Evolutionary conservation across 495 filamentous ascomycete species (phyloP), one percentile per base, ranked within the genome.

Genomic region (Hyaloscypha hepaticicola): DNA sequence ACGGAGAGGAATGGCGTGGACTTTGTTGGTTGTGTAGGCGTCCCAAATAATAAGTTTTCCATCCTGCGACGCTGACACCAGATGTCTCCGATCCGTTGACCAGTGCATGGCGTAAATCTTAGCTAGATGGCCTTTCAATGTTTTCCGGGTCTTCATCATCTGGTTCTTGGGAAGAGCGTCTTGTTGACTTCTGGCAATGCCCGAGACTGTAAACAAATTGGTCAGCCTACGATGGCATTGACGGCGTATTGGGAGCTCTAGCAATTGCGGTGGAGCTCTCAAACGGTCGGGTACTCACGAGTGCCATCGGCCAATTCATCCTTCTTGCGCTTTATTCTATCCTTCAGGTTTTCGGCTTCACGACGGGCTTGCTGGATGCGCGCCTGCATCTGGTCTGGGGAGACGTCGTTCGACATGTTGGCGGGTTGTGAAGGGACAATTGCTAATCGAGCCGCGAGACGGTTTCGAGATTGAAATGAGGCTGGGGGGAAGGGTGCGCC

Each of bases 31-130:
- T 63, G 95, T 98, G 82, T 99, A 99, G 49, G 95, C 95, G 78
- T 99, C 95, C 95, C 95, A 99, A 72, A 99, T 98, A 77, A 99
- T 99, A 68, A 99, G 87, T 83, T 99, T 99, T 75, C 95, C 95
- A 73, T 99, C 95, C 78, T 99, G 95, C 68, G 95, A 99, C 66
- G 95, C 95, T 9, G 95, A 99, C 45, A 99, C 95, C 63, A 99
- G 86, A 78, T 98, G 96, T 77, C 95, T 90, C 73, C 95, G 88
- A 79, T 99, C 95, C 65, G 96, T 99, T 22, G 96, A 98, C 95
- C 95, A 99, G 80, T 99, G 96, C 95, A 99, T 99, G 67, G 95
- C 93, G 78, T 99, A 99, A 69, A 99, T 99, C 80, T 99, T 99
- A 61, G 95, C 95, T 33, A 99, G 80, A 85, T 99, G 95, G 53